Base-by-base conservation (phyloP, 208 protist genomes). In the Acanthamoeba sp. region DNA sequence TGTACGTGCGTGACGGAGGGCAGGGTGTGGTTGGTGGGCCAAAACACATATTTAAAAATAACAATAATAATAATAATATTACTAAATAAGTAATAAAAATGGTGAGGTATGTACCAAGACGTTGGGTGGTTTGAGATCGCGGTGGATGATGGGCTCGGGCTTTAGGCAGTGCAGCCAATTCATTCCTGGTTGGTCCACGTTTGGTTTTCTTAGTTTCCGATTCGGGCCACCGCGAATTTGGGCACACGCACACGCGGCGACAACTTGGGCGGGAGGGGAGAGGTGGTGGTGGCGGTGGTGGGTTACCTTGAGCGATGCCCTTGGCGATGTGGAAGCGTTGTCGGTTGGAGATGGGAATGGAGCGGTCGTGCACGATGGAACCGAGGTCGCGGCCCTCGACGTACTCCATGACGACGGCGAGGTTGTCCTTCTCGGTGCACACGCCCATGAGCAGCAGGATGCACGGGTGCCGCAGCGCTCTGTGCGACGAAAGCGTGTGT, bases 341-440 rank as follows among this genome's bases (percentile, higher is more conserved):
- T 64, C 40, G 22, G 50, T 22, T 69, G 36, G 50, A 69, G 50
- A 89, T 57, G 22, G 71, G 29, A 14, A 89, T 40, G 20, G 45
- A 66, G 29, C 27, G 82, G 82, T 89, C 82, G n/a, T 89, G 55
- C 9, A 89, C 50, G 38, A 89, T 89, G 9, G 45, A 32, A 36
- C 55, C 82, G 10, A 89, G 45, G 82, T 66, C 55, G 29, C 55
- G 45, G 36, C 82, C 82, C 55, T 89, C 82, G 50, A 89, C 82
- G 82, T 89, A 89, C 22, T 89, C 82, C 82, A 89, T 89, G 50
- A 89, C 82, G 50, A 89, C 50, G 38, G 82, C 82, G n/a, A 89
- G 34, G 45, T 89, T 66, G 82, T 89, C 59, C 59, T 91, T 48
- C 55, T 91, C 52, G 32, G 84, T 91, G 59, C 84, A 91, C 84